These are phyloP conservation scores for Wickerhamiella allomyrinae DNA, from an alignment of 805 yeast species.

Conservation along the genomic window DNA sequence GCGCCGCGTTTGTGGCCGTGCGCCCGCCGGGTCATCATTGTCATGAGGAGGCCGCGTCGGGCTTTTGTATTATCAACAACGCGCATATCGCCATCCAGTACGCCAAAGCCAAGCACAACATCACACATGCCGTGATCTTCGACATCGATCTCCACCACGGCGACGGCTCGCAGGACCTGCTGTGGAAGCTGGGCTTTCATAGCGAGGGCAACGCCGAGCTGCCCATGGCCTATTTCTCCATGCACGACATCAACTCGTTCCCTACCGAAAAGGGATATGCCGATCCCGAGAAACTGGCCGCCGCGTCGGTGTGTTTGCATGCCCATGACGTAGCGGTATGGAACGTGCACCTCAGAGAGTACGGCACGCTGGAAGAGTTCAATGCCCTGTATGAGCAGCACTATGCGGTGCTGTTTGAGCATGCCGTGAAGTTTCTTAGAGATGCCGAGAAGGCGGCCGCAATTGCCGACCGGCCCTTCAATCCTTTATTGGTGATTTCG, in stretches of 20 bases:
- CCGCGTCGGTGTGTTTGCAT: slow-evolving; percentile 64
- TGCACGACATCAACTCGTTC: slow-evolving; percentile 75
- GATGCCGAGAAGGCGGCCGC: not conserved
- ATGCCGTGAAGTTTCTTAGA: slow-evolving; percentile 44
- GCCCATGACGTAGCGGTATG: slow-evolving; percentile 69
- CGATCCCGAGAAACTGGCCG: slow-evolving; percentile 49
- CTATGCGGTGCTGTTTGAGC: slow-evolving; percentile 45
- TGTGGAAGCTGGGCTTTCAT: slow-evolving; percentile 60
- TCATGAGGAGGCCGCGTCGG: slow-evolving; percentile 71
- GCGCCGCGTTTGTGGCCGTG: slow-evolving; percentile 48
- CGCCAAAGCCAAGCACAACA: slow-evolving; percentile 44
- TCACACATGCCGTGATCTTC: slow-evolving; percentile 67
- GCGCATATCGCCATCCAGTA: slow-evolving; percentile 72
- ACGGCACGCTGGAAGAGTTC: slow-evolving; percentile 50
- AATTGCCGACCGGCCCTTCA: slow-evolving; percentile 30
- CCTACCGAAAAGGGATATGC: slow-evolving; percentile 75
- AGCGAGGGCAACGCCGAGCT: slow-evolving; percentile 17
- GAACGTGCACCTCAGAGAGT: slow-evolving; percentile 68
- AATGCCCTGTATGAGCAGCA: slow-evolving; percentile 42
- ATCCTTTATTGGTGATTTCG: slow-evolving; percentile 52
- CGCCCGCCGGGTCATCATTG: slow-evolving; percentile 85
- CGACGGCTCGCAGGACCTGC: slow-evolving; percentile 76
- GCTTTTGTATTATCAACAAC: slow-evolving; percentile 69
- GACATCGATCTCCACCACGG: slow-evolving; percentile 84
- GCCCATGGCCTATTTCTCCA: slow-evolving; percentile 59